Base-by-base conservation (phyloP, 164 flowering plant species). In the Dillenia turbinata region DNA sequence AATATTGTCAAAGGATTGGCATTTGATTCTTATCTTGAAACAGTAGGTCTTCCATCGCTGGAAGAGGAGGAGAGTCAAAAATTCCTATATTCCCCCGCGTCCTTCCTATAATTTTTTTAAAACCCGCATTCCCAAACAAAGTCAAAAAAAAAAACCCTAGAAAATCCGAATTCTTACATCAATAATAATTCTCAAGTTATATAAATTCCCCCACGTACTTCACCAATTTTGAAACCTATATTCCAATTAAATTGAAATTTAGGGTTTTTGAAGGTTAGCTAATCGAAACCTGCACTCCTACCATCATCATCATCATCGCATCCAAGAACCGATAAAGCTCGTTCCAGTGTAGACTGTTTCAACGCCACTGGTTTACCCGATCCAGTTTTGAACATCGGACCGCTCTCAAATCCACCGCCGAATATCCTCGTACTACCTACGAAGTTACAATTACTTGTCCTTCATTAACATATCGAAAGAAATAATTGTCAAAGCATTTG, bases 1-100 rank as follows among this genome's bases (percentile, higher is more conserved):
- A 4, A 46, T 48, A 15, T 52, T 52, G 22, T 52, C 10, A 43
- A 22, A 33, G 4, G 1, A 1, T 33, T 12, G 7, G 5, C 40
- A 33, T 33, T 33, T 33, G 40, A 3, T 46, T 46, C 26, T 62
- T 56, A 81, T 91, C 88, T 87, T 80, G 79, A 52, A 75, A 67
- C 69, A 89, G 63, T 40, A 89, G 82, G 77, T 87, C 92, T 3
- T 69, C 63, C 81, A 87, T 82, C 62, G 96, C 86, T 63, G 94
- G 89, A 47, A 84, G 82, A 33, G 75, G 81, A 49, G 71, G 59
- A 54, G 58, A 69, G 66, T 54, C 10, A 49, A 63, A n/a, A 61
- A 44, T 11, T 47, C 62, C 14, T 59, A 19, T 19, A 19, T 19
- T 19, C 1, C 22, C 1, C 22, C 22, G 22, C 22, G 22, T 19